phyloP scores from a whole-genome alignment of 2,329 filamentous ascomycete species.

The Coniochaeta sp. region DNA sequence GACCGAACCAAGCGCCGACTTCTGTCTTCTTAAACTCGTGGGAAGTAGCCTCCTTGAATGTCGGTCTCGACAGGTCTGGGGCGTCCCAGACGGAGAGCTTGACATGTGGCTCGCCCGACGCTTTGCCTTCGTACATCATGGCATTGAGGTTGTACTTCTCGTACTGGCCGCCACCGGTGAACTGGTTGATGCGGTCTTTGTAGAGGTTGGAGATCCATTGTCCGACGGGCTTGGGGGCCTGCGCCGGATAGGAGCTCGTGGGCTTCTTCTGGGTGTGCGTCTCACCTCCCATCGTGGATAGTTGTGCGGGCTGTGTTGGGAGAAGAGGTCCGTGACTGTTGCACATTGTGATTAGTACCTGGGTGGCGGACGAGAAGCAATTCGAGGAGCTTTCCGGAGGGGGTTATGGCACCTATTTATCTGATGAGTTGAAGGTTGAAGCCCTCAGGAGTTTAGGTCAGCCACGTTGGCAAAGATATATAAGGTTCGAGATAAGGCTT shows the following conservation, averaged over 20 bases:
- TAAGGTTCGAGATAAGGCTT: neutral
- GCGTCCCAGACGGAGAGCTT: conserved; percentile 79
- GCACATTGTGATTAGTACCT: neutral
- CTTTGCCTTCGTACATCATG: conserved; percentile 63
- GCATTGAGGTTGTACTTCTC: conserved; percentile 64
- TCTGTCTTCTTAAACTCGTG: conserved; percentile 60
- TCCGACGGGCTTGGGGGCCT: conserved; percentile 50
- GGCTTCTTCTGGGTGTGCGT: conserved; percentile 31
- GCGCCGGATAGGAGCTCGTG: conserved; percentile 42
- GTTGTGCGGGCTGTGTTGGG: neutral
- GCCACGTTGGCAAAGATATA: neutral
- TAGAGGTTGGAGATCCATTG: conserved; percentile 83
- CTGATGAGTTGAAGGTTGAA: neutral
- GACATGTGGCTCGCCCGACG: conserved; percentile 65
- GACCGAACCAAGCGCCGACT: conserved; percentile 76
- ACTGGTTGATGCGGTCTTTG: conserved; percentile 72
- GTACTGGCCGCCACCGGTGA: conserved; percentile 75
- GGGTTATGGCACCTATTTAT: neutral
- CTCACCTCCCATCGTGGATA: conserved; percentile 43
- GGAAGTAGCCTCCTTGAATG: conserved; percentile 73
- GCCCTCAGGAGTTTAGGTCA: neutral
- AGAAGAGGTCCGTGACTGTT: neutral
- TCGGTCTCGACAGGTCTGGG: conserved; percentile 69
- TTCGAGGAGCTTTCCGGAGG: neutral
- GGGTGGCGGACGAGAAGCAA: neutral